These are phyloP conservation scores for Chlamydomonas reinhardtii DNA, from an alignment of 163 green algal species.

Conservation along the genomic window DNA sequence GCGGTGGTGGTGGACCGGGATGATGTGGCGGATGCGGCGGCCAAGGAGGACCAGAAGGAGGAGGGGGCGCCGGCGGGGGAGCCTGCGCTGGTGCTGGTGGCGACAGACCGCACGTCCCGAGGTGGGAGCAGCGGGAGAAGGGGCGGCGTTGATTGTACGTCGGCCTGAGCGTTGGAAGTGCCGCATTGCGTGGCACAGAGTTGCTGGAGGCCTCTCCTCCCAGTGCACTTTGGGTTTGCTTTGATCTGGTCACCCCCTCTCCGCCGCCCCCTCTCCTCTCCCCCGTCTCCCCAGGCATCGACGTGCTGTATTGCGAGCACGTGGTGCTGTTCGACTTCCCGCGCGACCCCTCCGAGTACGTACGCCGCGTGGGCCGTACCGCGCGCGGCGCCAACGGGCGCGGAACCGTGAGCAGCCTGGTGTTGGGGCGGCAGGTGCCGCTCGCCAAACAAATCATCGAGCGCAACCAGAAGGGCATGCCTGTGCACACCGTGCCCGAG, in stretches of 20 bases:
- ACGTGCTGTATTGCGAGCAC: constrained; percentile 83
- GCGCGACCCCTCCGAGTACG: constrained; percentile 93
- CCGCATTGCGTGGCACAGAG: too few species aligned
- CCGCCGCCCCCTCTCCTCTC: too few species aligned
- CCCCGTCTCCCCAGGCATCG: constrained; percentile 56
- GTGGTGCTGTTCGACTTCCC: constrained; percentile 98
- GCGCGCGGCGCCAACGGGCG: constrained; percentile 83
- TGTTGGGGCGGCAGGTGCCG: constrained; percentile 90
- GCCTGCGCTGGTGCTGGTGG: constrained; percentile 83
- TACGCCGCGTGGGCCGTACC: constrained; percentile 90
- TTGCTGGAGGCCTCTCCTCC: too few species aligned
- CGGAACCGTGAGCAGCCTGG: constrained; percentile 85
- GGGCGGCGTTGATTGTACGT: too few species aligned
- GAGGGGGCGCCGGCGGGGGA: not conserved
- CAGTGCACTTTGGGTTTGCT: too few species aligned
- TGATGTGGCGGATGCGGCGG: not conserved
- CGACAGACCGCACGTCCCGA: constrained; percentile 88
- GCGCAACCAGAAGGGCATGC: constrained; percentile 78
- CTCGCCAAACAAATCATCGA: constrained; percentile 81
- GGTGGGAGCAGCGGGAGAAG: constrained; percentile 61
- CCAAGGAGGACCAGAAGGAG: not conserved
- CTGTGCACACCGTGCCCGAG: constrained; percentile 80
- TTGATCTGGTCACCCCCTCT: too few species aligned
- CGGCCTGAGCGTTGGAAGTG: too few species aligned
- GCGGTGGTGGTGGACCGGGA: not conserved